Evolutionary conservation across 495 filamentous ascomycete genomes (phyloP), one percentile per base, ranked within the genome.

Genomic region (Acidomyces sp.): DNA sequence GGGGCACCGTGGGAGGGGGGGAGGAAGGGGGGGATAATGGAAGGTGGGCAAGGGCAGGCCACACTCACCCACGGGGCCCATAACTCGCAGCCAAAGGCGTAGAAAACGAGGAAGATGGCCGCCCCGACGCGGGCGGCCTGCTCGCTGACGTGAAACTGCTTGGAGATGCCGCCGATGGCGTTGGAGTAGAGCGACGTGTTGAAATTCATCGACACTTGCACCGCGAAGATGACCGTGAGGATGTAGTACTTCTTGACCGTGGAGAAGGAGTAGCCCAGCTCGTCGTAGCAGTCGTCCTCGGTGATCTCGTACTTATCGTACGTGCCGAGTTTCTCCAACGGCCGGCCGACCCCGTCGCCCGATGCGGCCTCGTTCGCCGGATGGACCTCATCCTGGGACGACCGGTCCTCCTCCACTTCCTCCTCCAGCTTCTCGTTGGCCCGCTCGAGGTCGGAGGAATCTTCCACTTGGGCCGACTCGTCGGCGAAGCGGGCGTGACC

Each of bases 191-290:
- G 67, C 22, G 72, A 74, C 7, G 77, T 78, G 64, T 85, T 85
- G 66, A 85, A 81, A 64, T 87, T 87, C 81, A 87, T 87, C 3
- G 80, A 85, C 35, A 77, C 74, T 49, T 85, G 82, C 5, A 87
- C 77, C 28, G 70, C 54, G 62, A 85, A 84, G 55, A 87, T 78
- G 45, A 84, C 69, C 19, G 65, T 69, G 28, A 85, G 67, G 51
- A 85, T 80, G 35, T 54, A 69, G 80, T 80, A 87, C 58, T 84
- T 85, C 66, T 77, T 85, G 63, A 67, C 69, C n/a, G 41, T 44
- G 0, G 78, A 63, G 46, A 72, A 86, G 31, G 56, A 61, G 54
- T 70, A 85, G 25, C 78, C 80, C 0, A 84, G 68, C 37, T 76
- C 67, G 13, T 74, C 70, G 52, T 73, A 77, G 45, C 68, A 74